phyloP scores from a whole-genome alignment of 495 filamentous ascomycete genomes.

The Paragyromitra xinjiangensis region DNA sequence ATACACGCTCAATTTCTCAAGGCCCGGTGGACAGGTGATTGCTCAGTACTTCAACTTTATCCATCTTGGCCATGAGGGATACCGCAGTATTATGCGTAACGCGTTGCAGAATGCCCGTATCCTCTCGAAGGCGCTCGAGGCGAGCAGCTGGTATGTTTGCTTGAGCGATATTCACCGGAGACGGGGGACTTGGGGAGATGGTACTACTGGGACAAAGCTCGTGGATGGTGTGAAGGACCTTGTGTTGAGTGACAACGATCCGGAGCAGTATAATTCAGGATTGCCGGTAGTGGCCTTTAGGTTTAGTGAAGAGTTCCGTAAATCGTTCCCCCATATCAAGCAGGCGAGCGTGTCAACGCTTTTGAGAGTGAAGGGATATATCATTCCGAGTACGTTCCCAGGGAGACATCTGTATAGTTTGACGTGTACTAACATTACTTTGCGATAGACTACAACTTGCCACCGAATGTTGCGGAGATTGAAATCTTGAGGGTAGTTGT shows the following conservation, averaged over 20 bases:
- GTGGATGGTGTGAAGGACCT: conserved; percentile 58
- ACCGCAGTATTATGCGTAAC: conserved; percentile 72
- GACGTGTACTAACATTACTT: conserved; percentile 22
- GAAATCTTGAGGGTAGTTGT: conserved; percentile 77
- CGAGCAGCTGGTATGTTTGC: conserved; percentile 74
- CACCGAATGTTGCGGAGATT: conserved; percentile 69
- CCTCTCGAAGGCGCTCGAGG: conserved; percentile 73
- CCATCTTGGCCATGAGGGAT: conserved; percentile 74
- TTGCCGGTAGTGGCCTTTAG: conserved; percentile 77
- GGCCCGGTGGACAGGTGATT: conserved; percentile 75
- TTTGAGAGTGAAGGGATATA: conserved; percentile 74
- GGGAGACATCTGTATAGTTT: background rate
- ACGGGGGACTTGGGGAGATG: conserved; percentile 57
- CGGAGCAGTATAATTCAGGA: conserved; percentile 72
- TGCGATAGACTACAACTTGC: conserved; percentile 69
- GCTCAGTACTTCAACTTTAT: conserved; percentile 82
- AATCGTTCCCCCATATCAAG: conserved; percentile 70
- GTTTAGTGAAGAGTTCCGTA: conserved; percentile 70
- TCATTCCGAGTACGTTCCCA: conserved; percentile 69
- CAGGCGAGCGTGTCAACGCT: conserved; percentile 73
- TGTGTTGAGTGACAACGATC: conserved; percentile 59
- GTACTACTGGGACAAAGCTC: conserved; percentile 40
- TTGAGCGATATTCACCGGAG: conserved; percentile 74
- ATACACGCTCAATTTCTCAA: conserved; percentile 79
- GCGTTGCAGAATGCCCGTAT: conserved; percentile 74